Evolutionary conservation across 75 land plant species (phyloP).

Genomic region (Pseudotsuga menziesii): DNA sequence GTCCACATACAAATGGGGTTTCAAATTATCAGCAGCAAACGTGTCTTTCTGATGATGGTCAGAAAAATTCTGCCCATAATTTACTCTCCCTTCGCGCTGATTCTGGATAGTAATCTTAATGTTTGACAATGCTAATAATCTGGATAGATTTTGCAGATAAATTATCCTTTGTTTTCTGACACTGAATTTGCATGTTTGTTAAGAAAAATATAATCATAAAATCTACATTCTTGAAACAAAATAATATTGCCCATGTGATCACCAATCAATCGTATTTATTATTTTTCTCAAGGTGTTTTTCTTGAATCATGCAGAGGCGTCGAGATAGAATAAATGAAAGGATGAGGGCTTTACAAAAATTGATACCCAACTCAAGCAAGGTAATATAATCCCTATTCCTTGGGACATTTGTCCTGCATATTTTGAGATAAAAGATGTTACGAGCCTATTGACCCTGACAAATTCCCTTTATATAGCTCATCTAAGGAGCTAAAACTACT

Average conservation of each 20-base stretch:
- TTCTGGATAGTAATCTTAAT: no score
- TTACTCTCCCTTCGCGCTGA: no score
- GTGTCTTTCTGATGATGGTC: no score
- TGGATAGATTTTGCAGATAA: not conserved
- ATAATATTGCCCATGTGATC: not conserved
- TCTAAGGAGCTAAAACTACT: not conserved
- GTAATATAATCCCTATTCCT: conserved; percentile 8
- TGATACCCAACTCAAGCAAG: conserved; percentile 65
- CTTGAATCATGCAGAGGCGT: conserved; percentile 31
- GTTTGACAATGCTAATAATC: no score
- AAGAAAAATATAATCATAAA: not conserved
- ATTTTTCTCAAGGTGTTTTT: not conserved
- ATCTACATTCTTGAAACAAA: not conserved
- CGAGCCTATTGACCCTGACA: not conserved
- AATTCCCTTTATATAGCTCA: not conserved
- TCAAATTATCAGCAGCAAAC: no score
- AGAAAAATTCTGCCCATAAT: no score
- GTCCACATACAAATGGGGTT: no score
- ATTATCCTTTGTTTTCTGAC: not conserved
- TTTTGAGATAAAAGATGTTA: not conserved
- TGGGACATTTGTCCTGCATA: not conserved
- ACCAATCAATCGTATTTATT: not conserved
- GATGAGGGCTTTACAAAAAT: conserved; percentile 57
- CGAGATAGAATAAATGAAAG: conserved; percentile 59
- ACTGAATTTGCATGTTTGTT: not conserved